Evolutionary conservation across 768 basidiomycete species (phyloP), one percentile per base, ranked within the genome.

Genomic region (Boletus pseudopeckii): DNA sequence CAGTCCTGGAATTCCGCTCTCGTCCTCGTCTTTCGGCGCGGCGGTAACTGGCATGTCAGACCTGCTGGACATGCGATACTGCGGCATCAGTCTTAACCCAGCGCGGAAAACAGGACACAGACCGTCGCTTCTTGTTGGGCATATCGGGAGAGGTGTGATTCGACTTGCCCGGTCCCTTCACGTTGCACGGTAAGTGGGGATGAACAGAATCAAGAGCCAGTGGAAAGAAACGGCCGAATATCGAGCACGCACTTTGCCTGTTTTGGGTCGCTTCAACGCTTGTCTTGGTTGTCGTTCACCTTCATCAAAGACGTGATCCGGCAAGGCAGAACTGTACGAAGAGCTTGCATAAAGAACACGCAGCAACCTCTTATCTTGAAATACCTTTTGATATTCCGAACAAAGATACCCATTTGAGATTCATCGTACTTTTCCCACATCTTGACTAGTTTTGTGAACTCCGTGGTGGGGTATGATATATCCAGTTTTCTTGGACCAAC

Each of bases 401-500:
- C 88, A 45, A 91, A 82, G 56, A 99, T 89, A 20, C 94, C 93
- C 97, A 99, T 99, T 50, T 83, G 84, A 14, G 82, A 76, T 61
- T 92, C 88, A 55, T 98, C 90, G 61, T 87, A 98, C 67, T 90
- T 88, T 66, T 98, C 96, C 94, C 97, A 98, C 75, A 83, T 75
- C 71, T 95, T 95, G 64, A 95, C 92, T 49, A 92, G 80, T 69
- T 95, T 93, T 11, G 86, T 89, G 69, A 98, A 99, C 64, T 98
- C 92, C 26, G 87, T 89, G 5, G 92, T 97, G 5, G 97, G 97
- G 74, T 94, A 98, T 45, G 95, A 95, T 54, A 99, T 95, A 71
- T 99, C 97, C 60, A 99, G 77, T 66, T 82, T 86, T 58, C 95
- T 81, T 48, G 89, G 85, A 26, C 88, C 93, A 55, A 79, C 72